These are phyloP conservation scores for Prunus padus DNA, from an alignment of 306 rosid species.

Conservation along the genomic window DNA sequence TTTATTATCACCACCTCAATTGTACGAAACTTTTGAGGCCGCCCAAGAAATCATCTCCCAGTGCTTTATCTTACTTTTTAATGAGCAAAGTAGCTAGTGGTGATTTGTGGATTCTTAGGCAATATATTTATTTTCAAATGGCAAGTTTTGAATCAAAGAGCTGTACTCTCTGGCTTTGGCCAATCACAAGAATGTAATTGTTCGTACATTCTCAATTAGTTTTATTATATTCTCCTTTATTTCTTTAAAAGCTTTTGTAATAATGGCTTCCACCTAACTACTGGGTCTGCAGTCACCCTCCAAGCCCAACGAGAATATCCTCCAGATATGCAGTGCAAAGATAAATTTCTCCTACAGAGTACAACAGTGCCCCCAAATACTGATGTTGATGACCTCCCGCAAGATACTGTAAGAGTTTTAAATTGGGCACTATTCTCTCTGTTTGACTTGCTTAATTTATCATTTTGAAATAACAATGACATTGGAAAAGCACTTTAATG, in stretches of 20 bases:
- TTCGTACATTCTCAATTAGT: constrained; percentile 16
- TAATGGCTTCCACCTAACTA: constrained; percentile 24
- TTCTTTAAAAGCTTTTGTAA: constrained; percentile 2
- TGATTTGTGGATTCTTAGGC: not conserved
- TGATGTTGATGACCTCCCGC: constrained; percentile 76
- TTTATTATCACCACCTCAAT: not conserved
- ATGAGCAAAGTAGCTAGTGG: not conserved
- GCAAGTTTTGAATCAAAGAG: not conserved
- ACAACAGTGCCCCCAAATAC: constrained; percentile 62
- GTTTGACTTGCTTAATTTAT: constrained; percentile 16
- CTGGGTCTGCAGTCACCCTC: constrained; percentile 74
- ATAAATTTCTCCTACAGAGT: constrained; percentile 94
- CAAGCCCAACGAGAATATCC: constrained; percentile 92
- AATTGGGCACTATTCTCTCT: constrained; percentile 16
- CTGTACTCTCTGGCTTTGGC: constrained; percentile 15
- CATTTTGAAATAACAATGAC: constrained; percentile 12
- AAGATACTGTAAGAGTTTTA: constrained; percentile 61
- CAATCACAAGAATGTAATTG: constrained; percentile 11
- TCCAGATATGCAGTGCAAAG: constrained; percentile 80
- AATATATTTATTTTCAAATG: constrained; percentile 1
- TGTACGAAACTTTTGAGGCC: not conserved
- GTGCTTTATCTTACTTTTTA: not conserved
- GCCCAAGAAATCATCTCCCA: not conserved
- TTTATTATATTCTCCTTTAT: constrained; percentile 7
- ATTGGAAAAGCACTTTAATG: constrained; percentile 8